These are phyloP conservation scores for Agaricus sinodeliciosus DNA, from an alignment of 768 basidiomycete genomes.

Conservation along the genomic window DNA sequence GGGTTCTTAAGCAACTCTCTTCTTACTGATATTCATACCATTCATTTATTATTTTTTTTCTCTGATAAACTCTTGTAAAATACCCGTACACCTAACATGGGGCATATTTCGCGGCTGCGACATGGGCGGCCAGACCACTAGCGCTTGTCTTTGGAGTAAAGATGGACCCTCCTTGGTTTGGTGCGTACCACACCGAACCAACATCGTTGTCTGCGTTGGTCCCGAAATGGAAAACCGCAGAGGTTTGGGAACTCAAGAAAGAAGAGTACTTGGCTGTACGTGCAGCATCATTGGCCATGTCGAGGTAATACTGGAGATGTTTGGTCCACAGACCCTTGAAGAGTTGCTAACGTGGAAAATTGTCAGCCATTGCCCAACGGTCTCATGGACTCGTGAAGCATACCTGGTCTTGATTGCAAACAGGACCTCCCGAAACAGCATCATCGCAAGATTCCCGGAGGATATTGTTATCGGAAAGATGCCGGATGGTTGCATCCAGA, in stretches of 20 bases:
- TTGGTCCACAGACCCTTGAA: slow-evolving; percentile 52
- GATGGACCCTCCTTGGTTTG: slow-evolving; percentile 35
- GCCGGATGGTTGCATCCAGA: slow-evolving; percentile 40
- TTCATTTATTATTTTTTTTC: slow-evolving; percentile 1
- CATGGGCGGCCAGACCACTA: slow-evolving; percentile 35
- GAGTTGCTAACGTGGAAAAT: slow-evolving; percentile 26
- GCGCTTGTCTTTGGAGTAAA: slow-evolving; percentile 39
- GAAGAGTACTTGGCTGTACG: slow-evolving; percentile 36
- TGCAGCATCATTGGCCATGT: slow-evolving; percentile 32
- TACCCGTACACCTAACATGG: slow-evolving; percentile 20
- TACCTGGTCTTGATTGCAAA: slow-evolving; percentile 43
- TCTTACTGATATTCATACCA: slow-evolving; percentile 7
- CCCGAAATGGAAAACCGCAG: slow-evolving; percentile 38
- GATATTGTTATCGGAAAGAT: slow-evolving; percentile 32
- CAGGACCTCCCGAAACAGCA: slow-evolving; percentile 27
- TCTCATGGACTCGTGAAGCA: background rate
- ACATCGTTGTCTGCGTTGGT: slow-evolving; percentile 32
- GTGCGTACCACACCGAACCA: slow-evolving; percentile 42
- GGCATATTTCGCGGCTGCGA: slow-evolving; percentile 37
- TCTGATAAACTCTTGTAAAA: background rate
- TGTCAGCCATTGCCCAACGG: background rate
- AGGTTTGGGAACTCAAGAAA: slow-evolving; percentile 34
- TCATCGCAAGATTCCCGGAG: slow-evolving; percentile 50
- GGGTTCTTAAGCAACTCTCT: background rate
- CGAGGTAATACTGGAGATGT: slow-evolving; percentile 43